Conservation (phyloP, 305 asterid species). For the Fraxinus sp. region DNA sequence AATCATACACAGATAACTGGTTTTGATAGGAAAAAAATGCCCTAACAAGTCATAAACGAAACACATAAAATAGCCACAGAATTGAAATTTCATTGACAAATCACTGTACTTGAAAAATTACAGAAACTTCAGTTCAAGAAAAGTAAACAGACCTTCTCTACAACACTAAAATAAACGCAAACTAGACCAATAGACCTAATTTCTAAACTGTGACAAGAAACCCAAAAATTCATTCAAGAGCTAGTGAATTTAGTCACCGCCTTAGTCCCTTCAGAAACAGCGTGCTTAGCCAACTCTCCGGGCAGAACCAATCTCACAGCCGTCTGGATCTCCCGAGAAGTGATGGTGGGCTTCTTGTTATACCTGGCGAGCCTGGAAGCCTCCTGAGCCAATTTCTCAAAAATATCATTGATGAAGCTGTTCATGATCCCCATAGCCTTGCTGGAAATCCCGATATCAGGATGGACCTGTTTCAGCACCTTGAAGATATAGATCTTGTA, state of each 20-base stretch:
- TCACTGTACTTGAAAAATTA: background rate
- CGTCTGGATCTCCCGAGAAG: background rate
- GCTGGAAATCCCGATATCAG: background rate
- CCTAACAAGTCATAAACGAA: background rate
- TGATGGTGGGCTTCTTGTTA: background rate
- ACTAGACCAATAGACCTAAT: background rate
- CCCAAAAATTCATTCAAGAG: background rate
- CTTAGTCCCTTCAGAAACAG: background rate
- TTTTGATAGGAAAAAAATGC: no score
- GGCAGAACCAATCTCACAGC: background rate
- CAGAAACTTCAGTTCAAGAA: background rate
- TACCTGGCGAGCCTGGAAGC: background rate
- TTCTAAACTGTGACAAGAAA: background rate
- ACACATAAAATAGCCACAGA: background rate
- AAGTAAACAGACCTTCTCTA: background rate
- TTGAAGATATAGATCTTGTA: background rate
- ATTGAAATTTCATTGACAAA: background rate
- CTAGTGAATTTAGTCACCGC: background rate
- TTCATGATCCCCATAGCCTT: background rate
- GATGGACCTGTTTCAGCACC: background rate
- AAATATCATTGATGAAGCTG: background rate
- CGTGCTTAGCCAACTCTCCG: background rate
- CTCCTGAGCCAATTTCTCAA: background rate
- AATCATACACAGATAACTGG: background rate
- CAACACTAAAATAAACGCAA: background rate